Base-by-base conservation (phyloP, 805 yeast genomes). In the Metschnikowia picachoensis region DNA sequence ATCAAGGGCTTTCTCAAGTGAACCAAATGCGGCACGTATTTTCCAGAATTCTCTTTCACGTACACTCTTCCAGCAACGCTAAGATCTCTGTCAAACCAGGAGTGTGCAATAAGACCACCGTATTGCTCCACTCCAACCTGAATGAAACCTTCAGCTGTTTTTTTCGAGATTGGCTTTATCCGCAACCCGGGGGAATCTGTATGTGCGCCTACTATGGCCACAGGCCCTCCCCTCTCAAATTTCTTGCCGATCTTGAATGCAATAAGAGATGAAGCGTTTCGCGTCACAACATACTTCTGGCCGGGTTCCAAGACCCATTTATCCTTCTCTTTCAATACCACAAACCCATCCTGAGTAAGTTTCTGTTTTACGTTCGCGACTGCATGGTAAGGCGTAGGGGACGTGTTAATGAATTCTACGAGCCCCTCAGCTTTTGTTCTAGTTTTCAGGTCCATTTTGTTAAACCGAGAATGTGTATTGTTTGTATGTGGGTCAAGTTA, bases 41-140 rank as follows among this genome's bases (percentile, higher is more conserved):
- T 71, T 8, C 79, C 84, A 5, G 65, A 53, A 4, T 63, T 67
- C n/a, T 59, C 61, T 35, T 68, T 74, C 14, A 87, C 85, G 61
- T 83, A 83, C 1, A 92, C 96, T 55, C 98, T 76, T 13, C 99
- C 99, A 8, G 97, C 98, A 49, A 90, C 71, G 33, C 92, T 77
- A 56, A 94, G 75, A 64, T 92, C 97, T 49, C 97, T 80, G 65
- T 92, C 99, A 60, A 94, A 92, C 97, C 98, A 92, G 5, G 96
- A 80, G 62, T 88, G 97, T 82, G 97, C 94, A 45, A 91, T 82
- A 41, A 96, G 94, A 31, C 98, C 98, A 46, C 99, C 98, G 60
- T 92, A 92, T 41, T 84, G 79, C 66, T 94, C 98, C 9, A 94
- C 95, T 33, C 96, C 98, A 15, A 94, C 81, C 64, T 91, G 96